Percentiles rank a stretch among this genome's conserved stretches.
Conservation (phyloP, 805 yeast genomes). For the Tanozyma kutaoensis region DNA sequence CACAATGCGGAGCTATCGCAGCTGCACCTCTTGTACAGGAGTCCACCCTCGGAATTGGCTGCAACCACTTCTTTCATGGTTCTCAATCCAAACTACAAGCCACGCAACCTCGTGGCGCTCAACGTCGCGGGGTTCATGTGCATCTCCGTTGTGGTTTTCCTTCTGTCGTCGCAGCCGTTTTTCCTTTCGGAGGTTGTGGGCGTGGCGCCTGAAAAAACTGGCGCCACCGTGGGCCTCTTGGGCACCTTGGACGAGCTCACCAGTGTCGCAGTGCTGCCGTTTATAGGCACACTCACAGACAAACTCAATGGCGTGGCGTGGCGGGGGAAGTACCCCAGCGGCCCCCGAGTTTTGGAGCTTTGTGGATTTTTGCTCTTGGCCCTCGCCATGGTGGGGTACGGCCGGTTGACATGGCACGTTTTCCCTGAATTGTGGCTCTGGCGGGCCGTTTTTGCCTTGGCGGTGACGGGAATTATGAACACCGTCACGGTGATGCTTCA, state of each 20-base stretch:
- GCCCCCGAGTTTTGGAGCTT: conserved; percentile 40
- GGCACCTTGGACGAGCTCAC: conserved; percentile 48
- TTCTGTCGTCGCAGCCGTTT: conserved; percentile 28
- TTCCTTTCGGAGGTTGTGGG: conserved; percentile 19
- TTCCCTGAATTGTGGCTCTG: conserved; percentile 36
- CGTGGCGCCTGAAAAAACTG: conserved; percentile 12
- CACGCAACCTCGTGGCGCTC: conserved; percentile 17
- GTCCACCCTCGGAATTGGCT: too few species aligned
- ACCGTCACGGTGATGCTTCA: conserved; percentile 50
- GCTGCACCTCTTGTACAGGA: too few species aligned
- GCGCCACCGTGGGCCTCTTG: conserved; percentile 18
- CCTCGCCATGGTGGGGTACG: conserved; percentile 34
- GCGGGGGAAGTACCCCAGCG: conserved; percentile 13
- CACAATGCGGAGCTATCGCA: too few species aligned
- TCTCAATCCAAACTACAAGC: conserved; percentile 6
- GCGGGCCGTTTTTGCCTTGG: conserved; percentile 47
- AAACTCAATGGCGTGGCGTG: conserved; percentile 18
- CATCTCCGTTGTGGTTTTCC: conserved; percentile 23
- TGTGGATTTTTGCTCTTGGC: conserved; percentile 37
- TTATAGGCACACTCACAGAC: conserved; percentile 52
- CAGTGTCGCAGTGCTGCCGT: conserved; percentile 40
- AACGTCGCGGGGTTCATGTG: conserved; percentile 23
- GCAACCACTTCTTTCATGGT: too few species aligned
- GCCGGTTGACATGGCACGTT: conserved; percentile 18
- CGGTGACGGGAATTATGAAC: conserved; percentile 40